Evolutionary conservation across 1,139 yeast species (phyloP).

Genomic region (Pichia sp.): DNA sequence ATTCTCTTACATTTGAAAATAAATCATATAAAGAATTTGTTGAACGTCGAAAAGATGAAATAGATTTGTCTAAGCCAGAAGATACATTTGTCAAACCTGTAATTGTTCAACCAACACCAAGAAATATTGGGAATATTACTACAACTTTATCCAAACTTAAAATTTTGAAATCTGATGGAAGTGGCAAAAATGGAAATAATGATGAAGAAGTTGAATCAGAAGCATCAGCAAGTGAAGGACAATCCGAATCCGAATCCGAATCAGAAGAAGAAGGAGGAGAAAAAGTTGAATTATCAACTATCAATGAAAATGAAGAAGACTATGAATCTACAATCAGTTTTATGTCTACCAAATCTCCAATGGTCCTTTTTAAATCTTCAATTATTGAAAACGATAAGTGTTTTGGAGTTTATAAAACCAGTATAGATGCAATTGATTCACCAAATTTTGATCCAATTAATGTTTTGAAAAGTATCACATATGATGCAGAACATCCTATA

Average conservation of each 20-base stretch:
- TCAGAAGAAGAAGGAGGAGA: constrained; percentile 25
- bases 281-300: background rate
- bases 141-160: constrained; percentile 6
- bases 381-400: constrained; percentile 35
- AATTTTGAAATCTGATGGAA: constrained; percentile 39
- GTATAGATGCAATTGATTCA: constrained; percentile 39
- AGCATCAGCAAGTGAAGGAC: constrained; percentile 43
- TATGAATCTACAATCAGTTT: constrained; percentile 41
- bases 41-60: constrained; percentile 15
- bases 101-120: constrained; percentile 9
- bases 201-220: constrained; percentile 48
- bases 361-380: constrained; percentile 47
- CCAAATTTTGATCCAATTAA: constrained; percentile 37
- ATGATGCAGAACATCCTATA: constrained; percentile 3
- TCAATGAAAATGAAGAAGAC: constrained; percentile 32
- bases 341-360: constrained; percentile 61
- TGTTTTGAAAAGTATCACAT: constrained; percentile 16
- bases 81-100: constrained; percentile 1
- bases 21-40: constrained; percentile 21
- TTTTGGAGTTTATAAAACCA: constrained; percentile 63
- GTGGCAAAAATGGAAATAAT: constrained; percentile 36
- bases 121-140: background rate
- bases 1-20: constrained; percentile 38
- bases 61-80: constrained; percentile 14
- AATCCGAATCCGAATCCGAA: constrained; percentile 19